These are phyloP conservation scores for Alternaria hordeiaustralica DNA, from an alignment of 2,329 filamentous ascomycete species.

Conservation along the genomic window DNA sequence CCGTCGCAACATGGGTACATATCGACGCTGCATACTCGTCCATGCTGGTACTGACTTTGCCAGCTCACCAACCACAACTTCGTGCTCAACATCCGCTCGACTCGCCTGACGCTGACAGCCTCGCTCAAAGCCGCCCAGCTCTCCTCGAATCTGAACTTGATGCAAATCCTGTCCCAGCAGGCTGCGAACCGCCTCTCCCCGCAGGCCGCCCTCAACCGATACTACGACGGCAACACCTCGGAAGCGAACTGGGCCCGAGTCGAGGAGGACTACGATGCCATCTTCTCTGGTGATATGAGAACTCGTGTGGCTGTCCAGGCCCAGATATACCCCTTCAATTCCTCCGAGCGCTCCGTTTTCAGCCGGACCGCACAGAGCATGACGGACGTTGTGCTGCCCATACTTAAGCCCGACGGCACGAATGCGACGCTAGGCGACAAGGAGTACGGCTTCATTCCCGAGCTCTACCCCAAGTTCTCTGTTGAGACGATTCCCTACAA, in stretches of 20 bases:
- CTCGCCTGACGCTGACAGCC: slow-evolving; percentile 76
- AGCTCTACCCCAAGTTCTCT: slow-evolving; percentile 80
- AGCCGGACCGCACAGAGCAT: slow-evolving; percentile 57
- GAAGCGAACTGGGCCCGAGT: slow-evolving; percentile 67
- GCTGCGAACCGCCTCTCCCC: slow-evolving; percentile 69
- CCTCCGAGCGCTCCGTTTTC: slow-evolving; percentile 56
- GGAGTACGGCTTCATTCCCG: slow-evolving; percentile 71
- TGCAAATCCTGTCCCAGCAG: slow-evolving; percentile 75
- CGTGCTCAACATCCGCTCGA: slow-evolving; percentile 63
- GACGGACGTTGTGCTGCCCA: slow-evolving; percentile 67
- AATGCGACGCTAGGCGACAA: slow-evolving; percentile 66
- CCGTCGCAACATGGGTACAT: slow-evolving; percentile 71
- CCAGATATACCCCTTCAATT: slow-evolving; percentile 73
- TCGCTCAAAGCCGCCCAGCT: slow-evolving; percentile 86
- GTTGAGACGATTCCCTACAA: slow-evolving; percentile 56
- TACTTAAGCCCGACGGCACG: slow-evolving; percentile 63
- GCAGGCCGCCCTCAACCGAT: slow-evolving; percentile 59
- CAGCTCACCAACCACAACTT: slow-evolving; percentile 67
- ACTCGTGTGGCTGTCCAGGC: slow-evolving; percentile 68
- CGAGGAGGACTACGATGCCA: slow-evolving; percentile 70
- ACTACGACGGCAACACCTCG: slow-evolving; percentile 62
- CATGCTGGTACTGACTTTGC: slow-evolving; percentile 11
- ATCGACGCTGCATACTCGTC: background rate
- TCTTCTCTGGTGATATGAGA: slow-evolving; percentile 65
- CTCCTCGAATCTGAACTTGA: slow-evolving; percentile 76